phyloP scores from a whole-genome alignment of 2,329 filamentous ascomycete species.

The Aspergillus sergii region DNA sequence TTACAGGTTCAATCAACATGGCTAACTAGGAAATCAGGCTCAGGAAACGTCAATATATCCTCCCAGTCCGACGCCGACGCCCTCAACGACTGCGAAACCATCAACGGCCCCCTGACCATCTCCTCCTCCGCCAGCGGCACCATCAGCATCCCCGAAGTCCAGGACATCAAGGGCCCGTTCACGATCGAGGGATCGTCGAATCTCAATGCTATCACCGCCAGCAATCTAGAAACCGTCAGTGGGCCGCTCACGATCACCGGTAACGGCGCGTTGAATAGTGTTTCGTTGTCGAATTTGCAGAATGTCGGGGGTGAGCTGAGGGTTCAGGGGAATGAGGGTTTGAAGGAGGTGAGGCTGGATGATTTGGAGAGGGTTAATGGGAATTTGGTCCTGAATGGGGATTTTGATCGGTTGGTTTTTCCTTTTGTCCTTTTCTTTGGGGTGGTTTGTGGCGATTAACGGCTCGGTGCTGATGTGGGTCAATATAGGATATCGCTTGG shows the following conservation, averaged over 20 bases:
- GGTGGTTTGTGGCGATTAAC: not conserved
- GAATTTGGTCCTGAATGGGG: constrained; percentile 23
- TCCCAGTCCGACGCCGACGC: constrained; percentile 34
- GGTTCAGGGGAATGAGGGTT: constrained; percentile 24
- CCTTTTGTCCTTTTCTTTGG: not conserved
- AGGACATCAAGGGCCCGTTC: constrained; percentile 27
- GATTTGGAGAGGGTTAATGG: constrained; percentile 29
- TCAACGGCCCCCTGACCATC: constrained; percentile 45
- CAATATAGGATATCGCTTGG: constrained; percentile 26
- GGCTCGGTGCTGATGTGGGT: not conserved
- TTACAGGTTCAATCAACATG: not conserved
- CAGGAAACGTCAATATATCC: constrained; percentile 49
- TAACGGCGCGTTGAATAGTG: constrained; percentile 21
- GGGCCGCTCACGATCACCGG: constrained; percentile 23
- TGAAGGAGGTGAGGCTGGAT: constrained; percentile 23
- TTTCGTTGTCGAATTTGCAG: constrained; percentile 23
- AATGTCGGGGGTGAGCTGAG: constrained; percentile 22
- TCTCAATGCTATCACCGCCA: constrained; percentile 18
- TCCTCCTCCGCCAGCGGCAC: constrained; percentile 42
- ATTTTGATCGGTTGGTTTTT: constrained; percentile 25
- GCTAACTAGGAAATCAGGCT: constrained; percentile 23
- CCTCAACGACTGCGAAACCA: constrained; percentile 39
- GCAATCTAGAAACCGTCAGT: constrained; percentile 25
- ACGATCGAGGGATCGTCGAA: constrained; percentile 20
- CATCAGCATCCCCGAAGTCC: constrained; percentile 45